phyloP scores from a whole-genome alignment of 2,329 filamentous ascomycete species.

The Cyanodermella asteris region DNA sequence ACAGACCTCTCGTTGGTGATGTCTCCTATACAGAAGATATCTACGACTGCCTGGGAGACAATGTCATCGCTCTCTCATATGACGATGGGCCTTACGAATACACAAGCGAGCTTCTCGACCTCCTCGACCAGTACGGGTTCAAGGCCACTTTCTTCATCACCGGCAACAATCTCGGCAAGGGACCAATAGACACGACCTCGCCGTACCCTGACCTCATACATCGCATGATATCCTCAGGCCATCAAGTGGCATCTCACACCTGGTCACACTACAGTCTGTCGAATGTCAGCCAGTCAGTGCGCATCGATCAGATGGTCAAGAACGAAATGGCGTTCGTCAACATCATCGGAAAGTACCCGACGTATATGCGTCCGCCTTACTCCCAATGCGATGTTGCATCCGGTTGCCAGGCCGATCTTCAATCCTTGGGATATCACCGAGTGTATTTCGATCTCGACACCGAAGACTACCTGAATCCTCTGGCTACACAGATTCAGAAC shows the following conservation, averaged over 20 bases:
- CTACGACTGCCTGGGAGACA: conserved; percentile 11
- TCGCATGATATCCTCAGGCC: conserved; percentile 31
- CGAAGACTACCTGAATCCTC: conserved; percentile 36
- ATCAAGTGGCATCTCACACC: conserved; percentile 39
- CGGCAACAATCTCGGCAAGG: conserved; percentile 27
- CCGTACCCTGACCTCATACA: conserved; percentile 15
- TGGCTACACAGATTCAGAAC: conserved; percentile 25
- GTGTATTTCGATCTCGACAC: conserved; percentile 40
- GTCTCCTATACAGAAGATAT: conserved; percentile 13
- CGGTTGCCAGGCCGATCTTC: conserved; percentile 19
- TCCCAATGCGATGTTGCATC: conserved; percentile 16
- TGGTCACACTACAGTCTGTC: conserved; percentile 31
- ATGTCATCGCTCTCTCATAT: conserved; percentile 28
- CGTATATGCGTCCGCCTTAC: conserved; percentile 29
- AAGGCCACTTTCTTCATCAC: conserved; percentile 35
- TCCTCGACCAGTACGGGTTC: conserved; percentile 24
- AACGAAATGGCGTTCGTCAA: conserved; percentile 34
- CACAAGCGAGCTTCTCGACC: conserved; percentile 28
- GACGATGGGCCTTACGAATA: conserved; percentile 32
- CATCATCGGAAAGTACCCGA: conserved; percentile 32
- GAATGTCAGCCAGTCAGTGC: conserved; percentile 20
- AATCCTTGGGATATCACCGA: conserved; percentile 32
- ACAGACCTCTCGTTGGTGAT: conserved; percentile 11
- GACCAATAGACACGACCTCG: conserved; percentile 18
- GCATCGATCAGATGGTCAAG: conserved; percentile 28